Percentiles rank a stretch among this genome's conserved stretches.
phyloP scores from a whole-genome alignment of 2,329 filamentous ascomycete genomes.

The Monosporascus sp. region DNA sequence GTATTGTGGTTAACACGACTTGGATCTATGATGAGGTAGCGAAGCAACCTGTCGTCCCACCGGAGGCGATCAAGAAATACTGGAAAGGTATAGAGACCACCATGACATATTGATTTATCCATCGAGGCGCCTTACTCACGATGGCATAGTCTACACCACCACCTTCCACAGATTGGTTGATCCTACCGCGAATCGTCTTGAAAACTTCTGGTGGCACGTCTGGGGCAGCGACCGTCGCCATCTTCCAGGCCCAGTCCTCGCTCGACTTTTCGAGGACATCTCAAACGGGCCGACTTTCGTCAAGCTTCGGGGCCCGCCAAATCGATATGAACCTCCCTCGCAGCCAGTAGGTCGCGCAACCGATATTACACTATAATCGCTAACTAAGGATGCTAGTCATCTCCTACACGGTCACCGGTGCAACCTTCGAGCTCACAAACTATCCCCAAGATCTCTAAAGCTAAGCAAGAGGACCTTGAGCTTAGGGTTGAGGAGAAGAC shows the following conservation, averaged over 20 bases:
- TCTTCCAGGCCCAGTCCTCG: conserved; percentile 48
- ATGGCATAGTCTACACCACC: conserved; percentile 51
- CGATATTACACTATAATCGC: conserved; percentile 2
- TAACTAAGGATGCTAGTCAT: conserved; percentile 17
- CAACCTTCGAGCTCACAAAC: conserved; percentile 6
- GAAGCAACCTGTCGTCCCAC: conserved; percentile 42
- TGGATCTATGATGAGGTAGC: conserved; percentile 51
- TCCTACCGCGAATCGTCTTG: conserved; percentile 56
- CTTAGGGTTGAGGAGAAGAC: conserved; percentile 16
- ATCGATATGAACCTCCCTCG: conserved; percentile 44
- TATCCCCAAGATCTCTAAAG: conserved; percentile 7
- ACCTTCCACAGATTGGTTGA: conserved; percentile 54
- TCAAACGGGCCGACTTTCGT: conserved; percentile 54
- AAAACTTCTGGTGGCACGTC: conserved; percentile 64
- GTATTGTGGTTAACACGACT: conserved; percentile 50
- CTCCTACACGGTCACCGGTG: conserved; percentile 15
- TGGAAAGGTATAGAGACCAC: conserved; percentile 9
- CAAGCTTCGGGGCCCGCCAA: conserved; percentile 47
- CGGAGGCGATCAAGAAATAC: conserved; percentile 39
- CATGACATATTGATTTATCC: conserved; percentile 6
- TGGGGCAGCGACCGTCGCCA: conserved; percentile 53
- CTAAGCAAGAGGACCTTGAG: conserved; percentile 17
- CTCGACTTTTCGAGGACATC: conserved; percentile 52
- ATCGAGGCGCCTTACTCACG: conserved; percentile 7
- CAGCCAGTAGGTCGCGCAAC: conserved; percentile 34